These are phyloP conservation scores for Bromus sterilis DNA, from an alignment of 176 grass and related monocot species.

Conservation along the genomic window DNA sequence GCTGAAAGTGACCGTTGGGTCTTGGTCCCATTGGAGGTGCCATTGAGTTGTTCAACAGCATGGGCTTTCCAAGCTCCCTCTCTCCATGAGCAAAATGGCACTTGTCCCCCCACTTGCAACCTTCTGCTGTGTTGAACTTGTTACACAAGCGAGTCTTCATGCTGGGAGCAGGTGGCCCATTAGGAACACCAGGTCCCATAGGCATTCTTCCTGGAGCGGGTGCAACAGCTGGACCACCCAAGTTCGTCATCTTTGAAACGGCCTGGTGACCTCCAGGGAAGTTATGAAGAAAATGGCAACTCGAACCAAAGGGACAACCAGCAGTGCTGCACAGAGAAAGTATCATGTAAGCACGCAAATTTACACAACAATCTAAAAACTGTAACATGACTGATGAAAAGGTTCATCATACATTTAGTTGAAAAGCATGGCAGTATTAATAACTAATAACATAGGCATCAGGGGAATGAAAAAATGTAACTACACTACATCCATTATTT, in stretches of 20 bases:
- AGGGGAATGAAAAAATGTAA: not conserved
- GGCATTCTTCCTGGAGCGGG: constrained; percentile 48
- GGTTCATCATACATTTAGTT: not conserved
- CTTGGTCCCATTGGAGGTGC: constrained; percentile 47
- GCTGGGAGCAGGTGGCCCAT: constrained; percentile 33
- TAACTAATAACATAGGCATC: not conserved
- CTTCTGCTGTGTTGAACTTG: constrained; percentile 90
- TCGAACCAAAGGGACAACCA: constrained; percentile 82
- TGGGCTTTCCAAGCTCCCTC: constrained; percentile 72
- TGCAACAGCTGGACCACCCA: constrained; percentile 33
- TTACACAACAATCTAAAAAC: not conserved
- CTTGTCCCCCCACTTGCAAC: constrained; percentile 89
- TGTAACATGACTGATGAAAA: not conserved
- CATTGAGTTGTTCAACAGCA: constrained; percentile 41
- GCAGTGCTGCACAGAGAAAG: constrained; percentile 53
- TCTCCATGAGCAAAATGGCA: constrained; percentile 96
- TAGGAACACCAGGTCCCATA: constrained; percentile 25
- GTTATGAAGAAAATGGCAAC: constrained; percentile 88
- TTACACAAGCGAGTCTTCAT: constrained; percentile 77
- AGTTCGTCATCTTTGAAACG: constrained; percentile 78
- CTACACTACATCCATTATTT: not conserved
- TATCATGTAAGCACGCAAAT: constrained; percentile 17
- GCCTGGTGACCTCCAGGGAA: constrained; percentile 78
- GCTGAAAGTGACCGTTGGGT: constrained; percentile 26
- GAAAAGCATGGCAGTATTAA: not conserved